These are phyloP conservation scores for Phytophthora cactorum DNA, from an alignment of 352 stramenopile genomes.

Conservation along the genomic window DNA sequence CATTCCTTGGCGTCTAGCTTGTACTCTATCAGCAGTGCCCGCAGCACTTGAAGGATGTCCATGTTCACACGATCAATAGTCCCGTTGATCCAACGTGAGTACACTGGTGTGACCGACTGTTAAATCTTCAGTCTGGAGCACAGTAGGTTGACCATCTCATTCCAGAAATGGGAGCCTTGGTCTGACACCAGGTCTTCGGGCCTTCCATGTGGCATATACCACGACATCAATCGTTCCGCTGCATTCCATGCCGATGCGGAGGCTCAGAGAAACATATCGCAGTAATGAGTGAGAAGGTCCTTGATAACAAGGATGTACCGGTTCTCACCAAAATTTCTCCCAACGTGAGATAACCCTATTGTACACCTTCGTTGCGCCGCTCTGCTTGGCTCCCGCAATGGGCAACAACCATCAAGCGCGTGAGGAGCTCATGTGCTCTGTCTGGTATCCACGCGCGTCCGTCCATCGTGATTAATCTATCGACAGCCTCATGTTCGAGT, in stretches of 20 bases:
- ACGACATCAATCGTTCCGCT: constrained; percentile 22
- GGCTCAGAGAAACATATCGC: constrained; percentile 17
- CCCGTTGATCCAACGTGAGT: constrained; percentile 6
- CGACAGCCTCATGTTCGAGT: background rate
- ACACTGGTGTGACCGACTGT: constrained; percentile 5
- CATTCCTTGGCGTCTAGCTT: constrained; percentile 5
- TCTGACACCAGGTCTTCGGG: constrained; percentile 12
- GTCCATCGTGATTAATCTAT: background rate
- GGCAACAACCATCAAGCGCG: constrained; percentile 21
- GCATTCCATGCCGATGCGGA: background rate
- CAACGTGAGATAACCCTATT: background rate
- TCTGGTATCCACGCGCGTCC: constrained; percentile 4
- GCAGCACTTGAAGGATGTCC: constrained; percentile 4
- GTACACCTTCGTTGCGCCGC: background rate
- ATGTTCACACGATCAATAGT: constrained; percentile 6
- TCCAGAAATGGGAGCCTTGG: constrained; percentile 29
- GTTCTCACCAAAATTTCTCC: constrained; percentile 6
- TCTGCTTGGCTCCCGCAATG: constrained; percentile 31
- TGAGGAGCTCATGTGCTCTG: constrained; percentile 6
- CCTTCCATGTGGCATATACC: constrained; percentile 27
- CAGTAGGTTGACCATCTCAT: constrained; percentile 6
- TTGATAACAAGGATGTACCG: constrained; percentile 34
- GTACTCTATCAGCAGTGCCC: constrained; percentile 3
- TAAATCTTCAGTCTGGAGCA: background rate
- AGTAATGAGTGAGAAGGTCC: constrained; percentile 35